Base-by-base conservation (phyloP, 2,329 filamentous ascomycete genomes). In the Beauveria asiatica region DNA sequence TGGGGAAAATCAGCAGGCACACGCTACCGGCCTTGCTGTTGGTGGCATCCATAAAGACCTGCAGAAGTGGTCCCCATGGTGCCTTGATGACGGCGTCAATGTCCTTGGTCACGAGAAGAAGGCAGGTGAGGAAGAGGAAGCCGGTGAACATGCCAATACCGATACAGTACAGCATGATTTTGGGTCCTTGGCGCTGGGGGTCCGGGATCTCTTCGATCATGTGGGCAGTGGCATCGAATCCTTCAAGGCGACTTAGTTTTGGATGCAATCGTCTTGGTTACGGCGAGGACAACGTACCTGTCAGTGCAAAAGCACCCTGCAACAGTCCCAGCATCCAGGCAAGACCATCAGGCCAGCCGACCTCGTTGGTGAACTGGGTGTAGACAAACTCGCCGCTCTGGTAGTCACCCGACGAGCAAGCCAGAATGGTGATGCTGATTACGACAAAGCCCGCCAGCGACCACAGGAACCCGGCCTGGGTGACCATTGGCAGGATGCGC, bases 391-490 rank as follows among this genome's bases (percentile, higher is more conserved):
- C 70, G 17, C 78, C 87, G 8, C 78, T 80, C 65, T 85, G 84
- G 67, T 83, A 90, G 64, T 86, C 75, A 0, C 85, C 85, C 2
- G 86, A 80, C 0, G 86, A 78, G 67, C 84, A 88, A 4, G 86
- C 79, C 53, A 92, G 73, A 0, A 88, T 76, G 0, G 87, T 88
- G 63, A 90, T 88, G 63, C 78, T 87, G 64, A 91, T 89, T 61
- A 90, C 75, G 48, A 82, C 73, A 65, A 91, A 90, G 0, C 88
- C 88, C 1, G 78, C 71, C 2, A 91, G 75, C 3, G 84, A 88
- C 88, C 87, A 91, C 55, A 84, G 79, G 64, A 91, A 87, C 1
- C 87, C 87, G 19, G 79, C 78, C 68, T 88, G 85, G 68, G 86
- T 90, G 65, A 90, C 76, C 13, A 80, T 77, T 0, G 87, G 87